Base-by-base conservation (phyloP, 805 yeast genomes). In the Zygoascus tannicola region DNA sequence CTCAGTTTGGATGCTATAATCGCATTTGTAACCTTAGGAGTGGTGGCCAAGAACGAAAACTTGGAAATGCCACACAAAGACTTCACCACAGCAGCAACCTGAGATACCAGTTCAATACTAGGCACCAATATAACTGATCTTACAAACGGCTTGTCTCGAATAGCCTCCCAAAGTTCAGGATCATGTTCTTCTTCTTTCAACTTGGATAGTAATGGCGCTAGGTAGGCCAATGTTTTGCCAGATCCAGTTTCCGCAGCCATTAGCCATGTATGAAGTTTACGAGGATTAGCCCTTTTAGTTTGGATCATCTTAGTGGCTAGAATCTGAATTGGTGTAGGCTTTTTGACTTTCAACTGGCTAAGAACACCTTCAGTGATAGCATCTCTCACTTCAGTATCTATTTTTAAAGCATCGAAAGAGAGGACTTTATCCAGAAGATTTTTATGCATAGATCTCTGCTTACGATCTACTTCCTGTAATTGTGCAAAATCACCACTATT, bases 241-340 rank as follows among this genome's bases (percentile, higher is more conserved):
- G 95, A 82, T 0, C 98, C 98, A 0, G 98, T 90, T 59, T 92
- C 97, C 2, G 97, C 95, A 0, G 97, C 97, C 44, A 90, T 62
- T 2, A 92, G 76, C 67, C 76, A 85, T 0, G 80, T 73, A 51
- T 78, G 77, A 40, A 78, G 43, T 32, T 35, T 40, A 38, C 32
- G 45, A 44, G 18, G 49, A 47, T 32, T 48, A 46, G 32, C 41
- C 47, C 52, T 8, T 54, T 44, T 19, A 67, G 58, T 35, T 71
- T 74, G 61, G 42, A 77, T 72, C 22, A 77, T 70, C 52, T 75
- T 71, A 35, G 85, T 74, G 4, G 92, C 81, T 4, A 88, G 81
- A 3, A 76, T 70, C 63, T 90, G 98, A 35, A 90, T 83, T 1
- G 92, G 85, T 0, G 95, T 78, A 8, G 97, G 83, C 35, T 52